Percentiles rank a stretch among this genome's conserved stretches.
Conservation (phyloP, 768 basidiomycete species). For the Suillus occidentalis region DNA sequence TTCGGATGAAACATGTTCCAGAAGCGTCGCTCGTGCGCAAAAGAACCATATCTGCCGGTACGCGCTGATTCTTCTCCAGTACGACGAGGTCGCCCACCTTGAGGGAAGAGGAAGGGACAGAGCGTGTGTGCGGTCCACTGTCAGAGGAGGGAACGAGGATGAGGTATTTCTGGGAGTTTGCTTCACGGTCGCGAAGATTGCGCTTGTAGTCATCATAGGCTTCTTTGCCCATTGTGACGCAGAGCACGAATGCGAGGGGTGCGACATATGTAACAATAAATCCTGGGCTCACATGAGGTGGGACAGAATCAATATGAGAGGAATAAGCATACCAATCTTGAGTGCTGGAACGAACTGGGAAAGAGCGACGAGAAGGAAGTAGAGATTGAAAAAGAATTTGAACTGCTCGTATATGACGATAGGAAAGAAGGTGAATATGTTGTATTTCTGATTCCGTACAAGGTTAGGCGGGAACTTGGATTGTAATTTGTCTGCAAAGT, state of each 20-base stretch:
- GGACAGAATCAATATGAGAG: neutral
- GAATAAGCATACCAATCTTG: conserved; percentile 72
- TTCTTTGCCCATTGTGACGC: conserved; percentile 97
- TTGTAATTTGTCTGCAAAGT: conserved; percentile 62
- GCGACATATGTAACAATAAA: conserved; percentile 96
- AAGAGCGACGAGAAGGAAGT: conserved; percentile 94
- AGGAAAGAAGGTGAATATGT: conserved; percentile 93
- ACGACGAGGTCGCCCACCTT: conserved; percentile 89
- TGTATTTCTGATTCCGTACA: conserved; percentile 98
- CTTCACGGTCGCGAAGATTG: conserved; percentile 86
- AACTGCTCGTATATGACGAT: conserved; percentile 98
- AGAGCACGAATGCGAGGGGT: conserved; percentile 92
- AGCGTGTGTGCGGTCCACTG: conserved; percentile 58
- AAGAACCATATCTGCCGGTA: conserved; percentile 92
- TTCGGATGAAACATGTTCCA: conserved; percentile 96
- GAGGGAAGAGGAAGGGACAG: conserved; percentile 84
- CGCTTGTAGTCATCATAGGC: conserved; percentile 99
- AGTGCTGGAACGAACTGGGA: conserved; percentile 95
- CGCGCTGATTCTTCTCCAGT: conserved; percentile 95
- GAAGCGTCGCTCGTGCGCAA: conserved; percentile 84
- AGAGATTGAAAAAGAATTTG: conserved; percentile 99
- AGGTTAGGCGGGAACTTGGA: conserved; percentile 81
- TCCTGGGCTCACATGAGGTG: conserved; percentile 45
- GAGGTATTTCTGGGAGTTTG: conserved; percentile 91
- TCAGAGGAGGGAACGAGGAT: conserved; percentile 60